phyloP scores from a whole-genome alignment of 2,329 filamentous ascomycete genomes.

The Lecanoromycetidae sp. region DNA sequence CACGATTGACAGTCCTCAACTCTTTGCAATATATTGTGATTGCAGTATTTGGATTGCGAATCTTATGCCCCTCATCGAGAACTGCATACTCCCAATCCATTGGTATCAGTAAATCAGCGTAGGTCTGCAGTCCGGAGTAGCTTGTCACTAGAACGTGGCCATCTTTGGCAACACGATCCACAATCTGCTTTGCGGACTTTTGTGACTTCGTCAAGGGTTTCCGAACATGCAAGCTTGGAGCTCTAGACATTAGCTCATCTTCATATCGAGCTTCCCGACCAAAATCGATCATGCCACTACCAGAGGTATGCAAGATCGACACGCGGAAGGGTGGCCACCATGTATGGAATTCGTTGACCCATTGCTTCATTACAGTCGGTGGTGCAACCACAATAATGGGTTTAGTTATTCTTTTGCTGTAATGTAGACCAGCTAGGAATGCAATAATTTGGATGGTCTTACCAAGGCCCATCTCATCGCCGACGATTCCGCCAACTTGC shows the following conservation, averaged over 20 bases:
- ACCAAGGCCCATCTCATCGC: slow-evolving; percentile 97
- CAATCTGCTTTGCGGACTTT: slow-evolving; percentile 64
- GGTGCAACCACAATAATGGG: slow-evolving; percentile 88
- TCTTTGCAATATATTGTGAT: slow-evolving; percentile 96
- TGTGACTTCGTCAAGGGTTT: slow-evolving; percentile 42
- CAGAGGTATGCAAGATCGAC: slow-evolving; percentile 87
- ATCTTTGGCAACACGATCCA: slow-evolving; percentile 67
- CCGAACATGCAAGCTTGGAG: slow-evolving; percentile 32
- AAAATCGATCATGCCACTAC: slow-evolving; percentile 88
- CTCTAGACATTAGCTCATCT: slow-evolving; percentile 48
- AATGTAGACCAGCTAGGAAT: slow-evolving; percentile 81
- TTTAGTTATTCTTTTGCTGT: slow-evolving; percentile 71
- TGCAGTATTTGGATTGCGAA: slow-evolving; percentile 87
- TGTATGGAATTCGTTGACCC: slow-evolving; percentile 95
- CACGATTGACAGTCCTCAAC: slow-evolving; percentile 72
- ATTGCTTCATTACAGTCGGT: slow-evolving; percentile 88
- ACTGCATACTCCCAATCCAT: slow-evolving; percentile 89
- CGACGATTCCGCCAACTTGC: slow-evolving; percentile 83
- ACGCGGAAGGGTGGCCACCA: slow-evolving; percentile 99
- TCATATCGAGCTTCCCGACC: slow-evolving; percentile 49
- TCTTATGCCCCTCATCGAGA: slow-evolving; percentile 94
- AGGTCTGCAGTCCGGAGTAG: slow-evolving; percentile 90
- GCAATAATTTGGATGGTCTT: slow-evolving; percentile 78
- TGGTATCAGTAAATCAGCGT: slow-evolving; percentile 67
- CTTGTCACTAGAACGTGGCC: slow-evolving; percentile 93